Evolutionary conservation across 805 yeast genomes (phyloP), one percentile per base, ranked within the genome.

Genomic region (Metschnikowia lochheadii): DNA sequence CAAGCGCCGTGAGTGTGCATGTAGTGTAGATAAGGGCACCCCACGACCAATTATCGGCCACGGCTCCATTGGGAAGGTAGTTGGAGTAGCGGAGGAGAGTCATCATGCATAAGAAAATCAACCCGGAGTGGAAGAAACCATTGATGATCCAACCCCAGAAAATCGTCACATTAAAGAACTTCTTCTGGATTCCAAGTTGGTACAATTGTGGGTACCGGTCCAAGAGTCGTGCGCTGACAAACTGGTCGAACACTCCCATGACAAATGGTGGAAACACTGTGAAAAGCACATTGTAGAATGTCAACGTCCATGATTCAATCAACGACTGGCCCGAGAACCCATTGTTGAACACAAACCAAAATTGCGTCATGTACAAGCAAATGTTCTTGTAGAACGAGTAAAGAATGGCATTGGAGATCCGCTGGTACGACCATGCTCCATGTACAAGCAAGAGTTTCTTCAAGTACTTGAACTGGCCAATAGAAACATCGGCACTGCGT

Each of bases 101-200:
- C 45, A 78, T 76, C 13, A 89, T 76, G 33, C 92, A 85, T 40
- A 90, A 72, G 65, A 84, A 95, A 18, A 90, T 84, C 20, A 94
- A 74, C 2, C 89, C 88, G 11, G 97, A 89, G 65, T 94, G 99
- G 68, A 82, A 94, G 63, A 94, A 92, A 0, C 99, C 99, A 67
- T 94, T 95, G 46, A 83, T 71, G 41, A 94, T 88, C 99, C 99
- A 94, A 17, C 96, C 88, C 98, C 98, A 92, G 67, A 94, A 94
- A 37, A 90, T 90, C 5, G 82, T 76, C 11, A 90, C 96, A 58
- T 92, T 92, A 72, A 94, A 89, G 63, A 94, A 94, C 49, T 80
- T 84, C 17, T 96, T 87, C 54, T 81, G 75, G 68, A 92, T 97
- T 6, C 99, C 99, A 40, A 94, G 72, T 62, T 85, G 87, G 69